Percentiles rank a stretch among this genome's conserved stretches.
These are phyloP conservation scores for Amanita fuliginea DNA, from an alignment of 768 basidiomycete species.

Conservation along the genomic window DNA sequence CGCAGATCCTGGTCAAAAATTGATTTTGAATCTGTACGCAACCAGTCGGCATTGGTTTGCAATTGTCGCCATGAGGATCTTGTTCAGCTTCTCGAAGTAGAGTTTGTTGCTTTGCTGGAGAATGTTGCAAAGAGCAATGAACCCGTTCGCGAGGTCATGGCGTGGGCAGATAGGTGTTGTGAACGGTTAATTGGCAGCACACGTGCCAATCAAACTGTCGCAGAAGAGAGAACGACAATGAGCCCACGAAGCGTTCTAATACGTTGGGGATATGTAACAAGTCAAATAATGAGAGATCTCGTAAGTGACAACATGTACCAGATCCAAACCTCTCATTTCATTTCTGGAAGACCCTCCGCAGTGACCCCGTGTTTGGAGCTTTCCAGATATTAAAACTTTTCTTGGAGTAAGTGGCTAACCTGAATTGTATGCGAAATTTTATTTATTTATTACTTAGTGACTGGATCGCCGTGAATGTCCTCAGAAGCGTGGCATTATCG, in stretches of 20 bases:
- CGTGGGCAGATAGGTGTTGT: constrained; percentile 87
- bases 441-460: constrained; percentile 37
- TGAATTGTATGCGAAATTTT: constrained; percentile 9
- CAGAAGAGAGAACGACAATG: constrained; percentile 74
- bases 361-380: constrained; percentile 85
- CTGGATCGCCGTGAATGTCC: constrained; percentile 86
- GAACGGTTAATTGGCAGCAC: constrained; percentile 70
- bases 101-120: constrained; percentile 73
- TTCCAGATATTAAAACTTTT: constrained; percentile 89
- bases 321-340: not conserved
- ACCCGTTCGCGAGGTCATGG: constrained; percentile 80
- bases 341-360: constrained; percentile 68
- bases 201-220: constrained; percentile 35
- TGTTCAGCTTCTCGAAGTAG: constrained; percentile 74
- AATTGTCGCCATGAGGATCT: constrained; percentile 89
- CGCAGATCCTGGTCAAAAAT: constrained; percentile 80
- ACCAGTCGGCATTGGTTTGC: constrained; percentile 88
- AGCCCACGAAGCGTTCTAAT: constrained; percentile 82
- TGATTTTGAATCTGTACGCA: constrained; percentile 84
- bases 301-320: constrained; percentile 29
- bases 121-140: constrained; percentile 59
- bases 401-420: constrained; percentile 55
- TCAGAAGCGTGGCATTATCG: constrained; percentile 77
- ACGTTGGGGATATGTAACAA: constrained; percentile 88
- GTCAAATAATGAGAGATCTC: constrained; percentile 87